Percentiles rank a stretch among this genome's conserved stretches.
These are phyloP conservation scores for Apiospora rasikravindrae DNA, from an alignment of 2,329 filamentous ascomycete species.

Conservation along the genomic window DNA sequence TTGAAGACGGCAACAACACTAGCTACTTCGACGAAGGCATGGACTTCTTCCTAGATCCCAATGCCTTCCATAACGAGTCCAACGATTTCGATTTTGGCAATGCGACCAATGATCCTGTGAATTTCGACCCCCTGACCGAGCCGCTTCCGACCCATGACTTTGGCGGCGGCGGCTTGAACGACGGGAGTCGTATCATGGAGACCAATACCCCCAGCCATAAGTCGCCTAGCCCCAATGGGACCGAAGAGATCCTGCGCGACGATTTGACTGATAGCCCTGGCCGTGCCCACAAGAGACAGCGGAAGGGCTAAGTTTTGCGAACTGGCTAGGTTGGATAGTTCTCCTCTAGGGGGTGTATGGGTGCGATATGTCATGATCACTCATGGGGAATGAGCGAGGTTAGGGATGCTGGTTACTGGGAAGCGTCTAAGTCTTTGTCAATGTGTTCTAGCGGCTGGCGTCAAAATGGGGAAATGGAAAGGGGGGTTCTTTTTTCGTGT, in stretches of 20 bases:
- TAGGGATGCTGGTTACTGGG: background rate
- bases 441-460: constrained; percentile 12
- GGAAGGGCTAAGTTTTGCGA: constrained; percentile 32
- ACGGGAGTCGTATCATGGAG: constrained; percentile 32
- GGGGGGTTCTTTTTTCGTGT: background rate
- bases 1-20: constrained; percentile 51
- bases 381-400: background rate
- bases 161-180: constrained; percentile 23
- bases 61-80: constrained; percentile 34
- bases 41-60: constrained; percentile 55
- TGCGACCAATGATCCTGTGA: constrained; percentile 29
- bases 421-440: constrained; percentile 11
- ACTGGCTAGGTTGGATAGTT: background rate
- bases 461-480: background rate
- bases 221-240: constrained; percentile 53
- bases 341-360: background rate
- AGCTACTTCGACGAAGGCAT: constrained; percentile 49
- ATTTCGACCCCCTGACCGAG: constrained; percentile 34
- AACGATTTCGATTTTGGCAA: constrained; percentile 52
- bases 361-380: background rate
- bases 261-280: constrained; percentile 44
- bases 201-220: constrained; percentile 42
- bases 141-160: constrained; percentile 28
- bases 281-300: constrained; percentile 39
- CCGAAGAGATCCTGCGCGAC: constrained; percentile 55